Conservation (phyloP, 768 basidiomycete species). For the Galerina marginata region DNA sequence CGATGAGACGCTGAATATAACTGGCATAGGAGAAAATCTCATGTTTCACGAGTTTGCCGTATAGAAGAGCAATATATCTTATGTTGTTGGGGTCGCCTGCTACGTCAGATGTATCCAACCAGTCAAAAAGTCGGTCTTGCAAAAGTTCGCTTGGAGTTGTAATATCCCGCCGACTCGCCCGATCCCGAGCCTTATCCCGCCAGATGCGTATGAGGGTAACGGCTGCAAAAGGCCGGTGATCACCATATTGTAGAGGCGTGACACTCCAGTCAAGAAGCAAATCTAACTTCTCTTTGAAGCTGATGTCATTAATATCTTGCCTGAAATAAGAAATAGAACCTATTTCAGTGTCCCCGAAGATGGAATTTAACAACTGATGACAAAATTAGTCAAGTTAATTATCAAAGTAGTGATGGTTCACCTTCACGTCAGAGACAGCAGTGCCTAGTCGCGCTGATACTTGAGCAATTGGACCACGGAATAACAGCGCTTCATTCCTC, state of each 20-base stretch:
- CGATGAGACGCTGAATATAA: slow-evolving; percentile 83
- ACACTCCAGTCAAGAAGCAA: slow-evolving; percentile 82
- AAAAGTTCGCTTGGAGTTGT: slow-evolving; percentile 64
- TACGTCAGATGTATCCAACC: slow-evolving; percentile 73
- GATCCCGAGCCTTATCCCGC: slow-evolving; percentile 63
- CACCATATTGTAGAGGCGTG: slow-evolving; percentile 80
- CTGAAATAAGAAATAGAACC: slow-evolving; percentile 63
- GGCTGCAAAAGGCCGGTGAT: slow-evolving; percentile 79
- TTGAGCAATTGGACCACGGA: slow-evolving; percentile 67
- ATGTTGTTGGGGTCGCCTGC: slow-evolving; percentile 63
- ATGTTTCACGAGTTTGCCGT: slow-evolving; percentile 72
- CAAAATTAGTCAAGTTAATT: background rate
- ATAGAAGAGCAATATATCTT: slow-evolving; percentile 66
- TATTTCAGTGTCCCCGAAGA: slow-evolving; percentile 69
- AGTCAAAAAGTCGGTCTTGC: slow-evolving; percentile 81
- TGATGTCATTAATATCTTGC: slow-evolving; percentile 42
- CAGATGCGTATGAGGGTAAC: slow-evolving; percentile 70
- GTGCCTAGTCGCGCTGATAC: slow-evolving; percentile 64
- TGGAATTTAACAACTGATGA: slow-evolving; percentile 74
- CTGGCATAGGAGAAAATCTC: slow-evolving; percentile 74
- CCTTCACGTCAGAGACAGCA: slow-evolving; percentile 61
- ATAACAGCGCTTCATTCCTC: slow-evolving; percentile 83
- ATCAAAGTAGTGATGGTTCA: slow-evolving; percentile 18
- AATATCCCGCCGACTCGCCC: slow-evolving; percentile 66
- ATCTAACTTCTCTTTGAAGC: slow-evolving; percentile 73